Evolutionary conservation across 768 basidiomycete species (phyloP).

Genomic region (Mrakia gelida): DNA sequence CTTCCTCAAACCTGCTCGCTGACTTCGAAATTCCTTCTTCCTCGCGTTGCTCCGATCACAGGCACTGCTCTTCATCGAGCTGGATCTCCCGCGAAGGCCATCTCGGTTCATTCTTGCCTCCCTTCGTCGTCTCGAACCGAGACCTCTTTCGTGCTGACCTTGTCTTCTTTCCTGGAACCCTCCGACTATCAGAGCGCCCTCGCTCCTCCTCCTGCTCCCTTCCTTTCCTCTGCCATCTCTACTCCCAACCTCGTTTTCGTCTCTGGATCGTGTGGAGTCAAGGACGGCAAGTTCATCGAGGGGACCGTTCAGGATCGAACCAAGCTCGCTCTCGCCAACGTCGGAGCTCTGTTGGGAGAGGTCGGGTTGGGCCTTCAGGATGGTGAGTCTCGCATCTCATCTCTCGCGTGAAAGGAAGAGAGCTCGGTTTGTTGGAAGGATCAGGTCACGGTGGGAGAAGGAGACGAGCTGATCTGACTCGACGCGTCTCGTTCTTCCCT

Average conservation of each 20-base stretch:
- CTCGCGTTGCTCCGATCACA: neutral
- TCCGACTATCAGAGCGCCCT: neutral
- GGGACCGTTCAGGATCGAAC: conserved; percentile 28
- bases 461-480: neutral
- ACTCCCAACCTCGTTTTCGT: conserved; percentile 27
- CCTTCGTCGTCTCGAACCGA: neutral
- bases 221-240: conserved; percentile 25
- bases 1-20: neutral
- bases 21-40: neutral
- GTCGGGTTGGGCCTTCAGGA: conserved; percentile 21
- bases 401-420: too few relatives aligned
- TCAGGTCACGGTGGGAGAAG: too few relatives aligned
- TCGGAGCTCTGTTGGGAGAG: conserved; percentile 23
- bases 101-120: neutral
- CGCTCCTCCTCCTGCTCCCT: conserved; percentile 24
- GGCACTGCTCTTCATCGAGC: conserved; percentile 17
- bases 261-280: conserved; percentile 27
- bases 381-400: neutral
- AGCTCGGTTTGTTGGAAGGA: too few relatives aligned
- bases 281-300: conserved; percentile 27
- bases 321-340: conserved; percentile 14
- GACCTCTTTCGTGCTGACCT: neutral
- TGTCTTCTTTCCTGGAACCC: neutral
- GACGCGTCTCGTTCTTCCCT: neutral
- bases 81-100: conserved; percentile 9